Evolutionary conservation across 345 rosid species (phyloP).

Genomic region (Atalantia buxifolia): DNA sequence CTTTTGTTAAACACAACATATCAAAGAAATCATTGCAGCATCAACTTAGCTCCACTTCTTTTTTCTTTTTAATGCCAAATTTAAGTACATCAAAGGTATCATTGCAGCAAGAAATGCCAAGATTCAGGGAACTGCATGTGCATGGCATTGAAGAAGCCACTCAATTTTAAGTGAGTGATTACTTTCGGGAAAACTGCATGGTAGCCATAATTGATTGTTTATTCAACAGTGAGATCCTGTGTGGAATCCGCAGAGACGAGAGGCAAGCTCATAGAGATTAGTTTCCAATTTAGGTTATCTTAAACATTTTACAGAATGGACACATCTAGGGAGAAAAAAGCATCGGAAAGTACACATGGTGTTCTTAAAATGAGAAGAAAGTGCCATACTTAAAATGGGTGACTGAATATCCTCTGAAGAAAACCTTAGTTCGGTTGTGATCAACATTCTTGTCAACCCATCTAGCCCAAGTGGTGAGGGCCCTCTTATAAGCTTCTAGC

Average conservation of each 20-base stretch:
- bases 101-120: background rate
- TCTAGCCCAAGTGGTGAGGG: constrained; percentile 80
- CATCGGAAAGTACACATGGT: background rate
- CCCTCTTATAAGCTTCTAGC: constrained; percentile 72
- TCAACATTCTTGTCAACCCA: constrained; percentile 76
- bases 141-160: background rate
- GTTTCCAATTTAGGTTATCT: background rate
- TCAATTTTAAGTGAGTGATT: background rate
- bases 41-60: background rate
- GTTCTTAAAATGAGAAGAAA: background rate
- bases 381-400: constrained; percentile 68
- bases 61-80: no score
- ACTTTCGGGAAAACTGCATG: background rate
- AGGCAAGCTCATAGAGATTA: background rate
- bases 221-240: background rate
- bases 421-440: constrained; percentile 43
- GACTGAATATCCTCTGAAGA: constrained; percentile 82
- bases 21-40: background rate
- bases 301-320: background rate
- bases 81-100: background rate
- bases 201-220: background rate
- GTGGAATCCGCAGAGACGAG: background rate
- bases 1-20: background rate
- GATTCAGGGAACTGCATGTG: background rate
- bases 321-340: no score